Conservation (phyloP, 805 yeast species). For the Wickerhamiella azyma region DNA sequence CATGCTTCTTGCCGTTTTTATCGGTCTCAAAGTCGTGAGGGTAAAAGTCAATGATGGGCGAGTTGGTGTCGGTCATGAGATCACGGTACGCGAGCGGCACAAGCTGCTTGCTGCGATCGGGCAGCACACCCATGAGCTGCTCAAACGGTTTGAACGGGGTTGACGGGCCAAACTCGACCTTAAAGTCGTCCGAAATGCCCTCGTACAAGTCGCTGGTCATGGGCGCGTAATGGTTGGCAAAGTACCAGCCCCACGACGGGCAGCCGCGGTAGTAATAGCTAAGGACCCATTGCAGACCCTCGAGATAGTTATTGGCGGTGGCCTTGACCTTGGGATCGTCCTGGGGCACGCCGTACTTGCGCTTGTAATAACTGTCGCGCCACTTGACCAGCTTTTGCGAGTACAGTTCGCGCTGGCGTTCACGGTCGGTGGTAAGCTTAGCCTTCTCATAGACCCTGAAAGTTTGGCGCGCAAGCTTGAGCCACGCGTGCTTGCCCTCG, state of each 20-base stretch:
- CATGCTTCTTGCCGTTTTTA: constrained; percentile 85
- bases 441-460: constrained; percentile 29
- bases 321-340: constrained; percentile 45
- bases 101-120: constrained; percentile 72
- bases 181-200: constrained; percentile 38
- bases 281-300: constrained; percentile 92
- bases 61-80: constrained; percentile 70
- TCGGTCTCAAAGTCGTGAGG: constrained; percentile 81
- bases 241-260: constrained; percentile 97
- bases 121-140: constrained; percentile 94
- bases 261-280: constrained; percentile 93
- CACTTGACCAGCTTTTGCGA: constrained; percentile 61
- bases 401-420: constrained; percentile 46
- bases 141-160: constrained; percentile 83
- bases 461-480: constrained; percentile 12
- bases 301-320: constrained; percentile 63
- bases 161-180: constrained; percentile 52
- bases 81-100: constrained; percentile 68
- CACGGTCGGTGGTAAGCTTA: constrained; percentile 24
- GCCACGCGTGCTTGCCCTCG: constrained; percentile 27
- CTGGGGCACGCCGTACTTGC: constrained; percentile 56
- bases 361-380: constrained; percentile 75
- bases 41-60: constrained; percentile 83
- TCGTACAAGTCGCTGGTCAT: constrained; percentile 81
- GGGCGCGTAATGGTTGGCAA: constrained; percentile 95